Conservation (phyloP, 2,329 filamentous ascomycete species). For the Helotiales sp. region DNA sequence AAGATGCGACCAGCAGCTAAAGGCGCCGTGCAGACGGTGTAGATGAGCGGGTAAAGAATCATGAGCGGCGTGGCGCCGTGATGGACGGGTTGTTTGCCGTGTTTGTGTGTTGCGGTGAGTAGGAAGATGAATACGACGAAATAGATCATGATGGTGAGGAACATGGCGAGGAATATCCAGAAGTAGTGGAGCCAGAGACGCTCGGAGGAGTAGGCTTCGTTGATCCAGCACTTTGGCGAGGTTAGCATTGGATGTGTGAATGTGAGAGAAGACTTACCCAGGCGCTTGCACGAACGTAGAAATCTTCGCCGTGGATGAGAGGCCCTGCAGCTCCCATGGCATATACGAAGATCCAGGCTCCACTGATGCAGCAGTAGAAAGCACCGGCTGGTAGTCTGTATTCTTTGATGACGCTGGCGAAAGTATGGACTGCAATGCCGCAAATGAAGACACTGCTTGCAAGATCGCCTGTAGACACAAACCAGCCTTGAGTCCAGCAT, state of each 20-base stretch:
- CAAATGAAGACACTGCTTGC: conserved; percentile 71
- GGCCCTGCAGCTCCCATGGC: conserved; percentile 59
- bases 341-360: conserved; percentile 64
- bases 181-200: conserved; percentile 67
- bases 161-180: conserved; percentile 63
- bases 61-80: conserved; percentile 52
- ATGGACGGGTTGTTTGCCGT: not conserved
- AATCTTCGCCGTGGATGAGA: conserved; percentile 43
- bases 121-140: conserved; percentile 41
- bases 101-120: conserved; percentile 11
- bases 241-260: not conserved
- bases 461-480: conserved; percentile 69
- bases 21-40: conserved; percentile 70
- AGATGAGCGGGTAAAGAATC: conserved; percentile 71
- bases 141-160: conserved; percentile 56
- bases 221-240: conserved; percentile 65
- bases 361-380: conserved; percentile 55
- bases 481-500: conserved; percentile 71
- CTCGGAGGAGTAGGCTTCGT: conserved; percentile 55
- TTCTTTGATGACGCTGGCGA: conserved; percentile 62
- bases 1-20: conserved; percentile 68
- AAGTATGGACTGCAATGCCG: conserved; percentile 69
- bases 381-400: conserved; percentile 55
- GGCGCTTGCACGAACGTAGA: conserved; percentile 68
- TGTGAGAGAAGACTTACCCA: conserved; percentile 54